Percentiles rank a stretch among this genome's conserved stretches.
Evolutionary conservation across 495 filamentous ascomycete genomes (phyloP).

Genomic region (Jackrogersella multiformis): DNA sequence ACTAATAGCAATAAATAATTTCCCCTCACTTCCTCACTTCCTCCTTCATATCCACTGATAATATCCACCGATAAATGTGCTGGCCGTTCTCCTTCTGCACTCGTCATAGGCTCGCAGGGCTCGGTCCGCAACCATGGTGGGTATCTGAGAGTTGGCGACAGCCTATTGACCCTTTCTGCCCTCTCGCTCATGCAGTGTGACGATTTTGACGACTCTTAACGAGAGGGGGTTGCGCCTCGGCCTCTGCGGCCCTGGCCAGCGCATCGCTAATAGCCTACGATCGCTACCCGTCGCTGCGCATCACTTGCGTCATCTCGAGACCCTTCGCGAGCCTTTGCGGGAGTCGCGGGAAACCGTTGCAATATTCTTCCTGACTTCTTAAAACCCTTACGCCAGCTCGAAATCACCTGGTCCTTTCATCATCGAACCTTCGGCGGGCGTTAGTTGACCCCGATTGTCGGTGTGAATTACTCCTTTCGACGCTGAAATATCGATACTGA

Average conservation of each 20-base stretch:
- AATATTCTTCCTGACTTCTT: conserved; percentile 19
- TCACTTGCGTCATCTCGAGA: not conserved
- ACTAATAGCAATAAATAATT: conserved; percentile 24
- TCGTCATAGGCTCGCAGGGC: conserved; percentile 38
- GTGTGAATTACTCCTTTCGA: conserved; percentile 29
- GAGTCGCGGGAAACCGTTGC: conserved; percentile 35
- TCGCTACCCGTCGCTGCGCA: conserved; percentile 2
- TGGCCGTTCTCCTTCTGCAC: conserved; percentile 32
- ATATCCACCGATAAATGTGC: conserved; percentile 32
- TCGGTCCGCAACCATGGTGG: conserved; percentile 41
- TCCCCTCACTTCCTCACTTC: conserved; percentile 22
- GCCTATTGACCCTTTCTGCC: conserved; percentile 40
- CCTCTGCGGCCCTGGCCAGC: conserved; percentile 35
- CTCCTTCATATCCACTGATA: conserved; percentile 20
- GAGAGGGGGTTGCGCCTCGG: no score
- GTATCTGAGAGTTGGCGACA: conserved; percentile 35
- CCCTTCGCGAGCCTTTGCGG: conserved; percentile 13
- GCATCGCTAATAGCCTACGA: conserved; percentile 43
- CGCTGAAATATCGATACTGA: conserved; percentile 10
- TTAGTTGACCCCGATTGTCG: conserved; percentile 24
- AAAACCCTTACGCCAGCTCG: conserved; percentile 37
- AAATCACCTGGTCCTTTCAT: conserved; percentile 4
- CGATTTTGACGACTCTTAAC: conserved; percentile 21
- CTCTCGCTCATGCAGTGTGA: conserved; percentile 39
- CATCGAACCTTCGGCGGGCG: conserved; percentile 15